phyloP scores from a whole-genome alignment of 2,329 filamentous ascomycete genomes.

The Fusarium euwallaceae region DNA sequence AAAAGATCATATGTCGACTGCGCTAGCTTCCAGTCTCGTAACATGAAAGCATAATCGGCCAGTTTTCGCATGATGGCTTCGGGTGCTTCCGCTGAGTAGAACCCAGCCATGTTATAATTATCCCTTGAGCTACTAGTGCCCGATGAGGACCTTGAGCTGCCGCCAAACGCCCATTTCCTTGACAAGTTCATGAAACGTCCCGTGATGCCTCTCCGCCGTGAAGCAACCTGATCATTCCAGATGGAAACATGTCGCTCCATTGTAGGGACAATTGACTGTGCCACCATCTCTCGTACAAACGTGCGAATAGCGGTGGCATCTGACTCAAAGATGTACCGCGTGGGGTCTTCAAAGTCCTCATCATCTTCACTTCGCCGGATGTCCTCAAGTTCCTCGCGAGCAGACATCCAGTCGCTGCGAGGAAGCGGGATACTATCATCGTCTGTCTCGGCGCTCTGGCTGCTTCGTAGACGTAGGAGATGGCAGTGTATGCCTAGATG shows the following conservation, averaged over 20 bases:
- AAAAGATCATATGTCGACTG: conserved; percentile 93
- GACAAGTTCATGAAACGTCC: conserved; percentile 96
- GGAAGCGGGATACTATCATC: conserved; percentile 90
- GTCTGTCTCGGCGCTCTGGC: conserved; percentile 87
- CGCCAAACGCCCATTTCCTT: conserved; percentile 89
- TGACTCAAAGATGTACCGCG: conserved; percentile 89
- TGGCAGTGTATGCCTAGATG: conserved; percentile 97
- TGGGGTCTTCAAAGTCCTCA: conserved; percentile 77
- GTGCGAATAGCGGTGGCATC: conserved; percentile 89
- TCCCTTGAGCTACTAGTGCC: conserved; percentile 64
- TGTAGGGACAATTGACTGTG: conserved; percentile 91
- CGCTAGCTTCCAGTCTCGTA: conserved; percentile 94
- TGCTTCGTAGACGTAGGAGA: conserved; percentile 85
- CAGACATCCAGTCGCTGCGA: conserved; percentile 88
- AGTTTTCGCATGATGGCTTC: conserved; percentile 95
- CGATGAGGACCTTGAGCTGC: conserved; percentile 71
- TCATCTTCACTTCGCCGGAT: conserved; percentile 77
- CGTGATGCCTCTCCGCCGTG: conserved; percentile 86
- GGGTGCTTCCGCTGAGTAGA: conserved; percentile 84
- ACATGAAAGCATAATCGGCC: conserved; percentile 96
- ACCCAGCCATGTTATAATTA: conserved; percentile 86
- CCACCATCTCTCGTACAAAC: conserved; percentile 94
- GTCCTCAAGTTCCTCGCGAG: conserved; percentile 84
- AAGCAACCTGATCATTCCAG: conserved; percentile 98
- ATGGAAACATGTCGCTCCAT: conserved; percentile 94